Percentiles rank a stretch among this genome's conserved stretches.
These are phyloP conservation scores for Colletotrichum lentis DNA, from an alignment of 2,329 filamentous ascomycete species.

Conservation along the genomic window DNA sequence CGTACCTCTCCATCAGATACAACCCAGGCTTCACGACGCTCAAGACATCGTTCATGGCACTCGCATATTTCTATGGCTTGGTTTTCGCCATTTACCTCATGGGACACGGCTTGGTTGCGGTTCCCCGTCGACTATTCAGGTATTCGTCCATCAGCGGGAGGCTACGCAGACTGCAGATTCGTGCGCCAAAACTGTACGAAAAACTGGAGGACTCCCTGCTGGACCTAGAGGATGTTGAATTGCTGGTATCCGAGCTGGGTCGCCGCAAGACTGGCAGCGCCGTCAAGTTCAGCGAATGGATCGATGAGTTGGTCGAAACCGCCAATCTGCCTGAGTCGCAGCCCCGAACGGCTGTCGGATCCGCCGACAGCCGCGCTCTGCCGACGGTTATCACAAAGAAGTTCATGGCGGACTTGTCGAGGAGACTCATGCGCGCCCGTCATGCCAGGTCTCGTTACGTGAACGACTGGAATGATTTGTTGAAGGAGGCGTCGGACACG, in stretches of 20 bases:
- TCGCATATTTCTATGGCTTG: constrained; percentile 94
- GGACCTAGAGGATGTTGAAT: constrained; percentile 81
- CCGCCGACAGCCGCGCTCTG: constrained; percentile 58
- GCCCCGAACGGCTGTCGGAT: constrained; percentile 53
- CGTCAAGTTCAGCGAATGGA: constrained; percentile 86
- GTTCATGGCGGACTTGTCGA: constrained; percentile 88
- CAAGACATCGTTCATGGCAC: constrained; percentile 87
- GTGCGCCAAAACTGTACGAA: constrained; percentile 85
- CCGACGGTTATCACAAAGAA: constrained; percentile 91
- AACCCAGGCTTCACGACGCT: constrained; percentile 76
- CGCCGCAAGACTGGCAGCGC: constrained; percentile 82
- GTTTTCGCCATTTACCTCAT: constrained; percentile 94
- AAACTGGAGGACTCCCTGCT: constrained; percentile 85
- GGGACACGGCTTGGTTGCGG: constrained; percentile 93
- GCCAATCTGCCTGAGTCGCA: constrained; percentile 72
- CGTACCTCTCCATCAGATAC: constrained; percentile 85
- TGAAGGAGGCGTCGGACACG: constrained; percentile 76
- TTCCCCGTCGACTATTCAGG: constrained; percentile 82
- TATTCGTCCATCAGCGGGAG: constrained; percentile 79
- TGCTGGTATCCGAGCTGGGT: constrained; percentile 79
- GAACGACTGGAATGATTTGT: constrained; percentile 83
- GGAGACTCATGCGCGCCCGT: constrained; percentile 80
- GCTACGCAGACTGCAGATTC: constrained; percentile 76
- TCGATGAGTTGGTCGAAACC: constrained; percentile 88
- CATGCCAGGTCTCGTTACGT: constrained; percentile 85